phyloP scores from a whole-genome alignment of 768 basidiomycete species.

The Cantharellus anzutake region DNA sequence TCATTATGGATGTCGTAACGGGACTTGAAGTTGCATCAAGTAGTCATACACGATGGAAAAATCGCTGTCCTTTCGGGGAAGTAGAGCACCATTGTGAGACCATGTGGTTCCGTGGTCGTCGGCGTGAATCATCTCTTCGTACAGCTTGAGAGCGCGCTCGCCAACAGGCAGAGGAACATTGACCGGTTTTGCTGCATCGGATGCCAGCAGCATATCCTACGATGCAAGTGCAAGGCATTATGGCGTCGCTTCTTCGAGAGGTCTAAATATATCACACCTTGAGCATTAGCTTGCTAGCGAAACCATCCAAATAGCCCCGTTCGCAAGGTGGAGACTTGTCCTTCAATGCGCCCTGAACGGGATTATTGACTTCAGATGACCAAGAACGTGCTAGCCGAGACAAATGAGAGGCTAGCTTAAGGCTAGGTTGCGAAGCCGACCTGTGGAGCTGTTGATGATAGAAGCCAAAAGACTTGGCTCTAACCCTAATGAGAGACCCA shows the following conservation, averaged over 20 bases:
- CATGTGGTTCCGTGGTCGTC: conserved; percentile 18
- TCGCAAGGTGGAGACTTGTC: conserved; percentile 60
- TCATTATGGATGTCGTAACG: no score
- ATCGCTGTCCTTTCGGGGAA: not conserved
- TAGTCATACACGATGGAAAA: conserved; percentile 1
- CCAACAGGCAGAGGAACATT: conserved; percentile 45
- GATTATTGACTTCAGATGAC: conserved; percentile 75
- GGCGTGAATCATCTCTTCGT: conserved; percentile 31
- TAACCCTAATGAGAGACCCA: conserved; percentile 67
- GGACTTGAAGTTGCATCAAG: not conserved
- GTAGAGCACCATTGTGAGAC: not conserved
- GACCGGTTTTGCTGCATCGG: conserved; percentile 32
- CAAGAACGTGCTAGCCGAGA: conserved; percentile 56
- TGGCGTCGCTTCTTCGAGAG: not conserved
- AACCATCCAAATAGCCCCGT: conserved; percentile 69
- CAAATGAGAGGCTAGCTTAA: not conserved
- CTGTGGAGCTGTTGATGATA: conserved; percentile 47
- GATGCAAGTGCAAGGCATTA: not conserved
- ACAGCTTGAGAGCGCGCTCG: conserved; percentile 40
- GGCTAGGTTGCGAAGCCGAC: not conserved
- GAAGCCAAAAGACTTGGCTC: conserved; percentile 41
- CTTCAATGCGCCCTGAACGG: conserved; percentile 54
- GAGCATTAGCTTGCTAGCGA: conserved; percentile 65
- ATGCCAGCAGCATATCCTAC: conserved; percentile 75
- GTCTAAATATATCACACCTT: conserved; percentile 30